Conservation (phyloP, 805 yeast species). For the Saturnispora halmiae region DNA sequence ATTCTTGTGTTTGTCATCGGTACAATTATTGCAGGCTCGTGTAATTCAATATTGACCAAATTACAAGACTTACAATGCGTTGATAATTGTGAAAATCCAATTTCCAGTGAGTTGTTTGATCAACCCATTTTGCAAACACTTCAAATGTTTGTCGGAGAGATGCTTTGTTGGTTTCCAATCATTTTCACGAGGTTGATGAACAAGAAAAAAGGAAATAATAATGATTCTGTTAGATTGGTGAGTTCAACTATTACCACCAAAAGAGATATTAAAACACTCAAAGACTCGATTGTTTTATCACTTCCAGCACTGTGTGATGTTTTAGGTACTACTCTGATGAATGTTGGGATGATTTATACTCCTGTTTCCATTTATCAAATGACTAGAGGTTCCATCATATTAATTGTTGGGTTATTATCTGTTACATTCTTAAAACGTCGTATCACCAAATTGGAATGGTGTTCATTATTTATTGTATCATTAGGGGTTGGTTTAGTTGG, state of each 20-base stretch:
- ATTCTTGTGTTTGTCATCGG: conserved; percentile 34
- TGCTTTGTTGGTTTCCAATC: conserved; percentile 32
- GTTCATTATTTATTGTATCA: conserved; percentile 52
- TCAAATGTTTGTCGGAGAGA: conserved; percentile 76
- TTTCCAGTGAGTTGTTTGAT: conserved; percentile 45
- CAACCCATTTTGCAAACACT: conserved; percentile 74
- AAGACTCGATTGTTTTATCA: conserved; percentile 33
- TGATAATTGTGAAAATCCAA: conserved; percentile 40
- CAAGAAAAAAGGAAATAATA: background rate
- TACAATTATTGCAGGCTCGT: conserved; percentile 58
- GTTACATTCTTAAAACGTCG: conserved; percentile 48
- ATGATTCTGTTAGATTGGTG: conserved; percentile 4
- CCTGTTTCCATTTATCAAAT: conserved; percentile 79
- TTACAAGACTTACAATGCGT: conserved; percentile 72
- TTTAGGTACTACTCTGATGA: conserved; percentile 64
- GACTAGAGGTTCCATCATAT: conserved; percentile 72
- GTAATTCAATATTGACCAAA: conserved; percentile 67
- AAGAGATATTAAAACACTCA: conserved; percentile 15
- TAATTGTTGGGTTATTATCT: conserved; percentile 67
- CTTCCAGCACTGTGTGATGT: conserved; percentile 67
- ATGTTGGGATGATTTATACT: conserved; percentile 61
- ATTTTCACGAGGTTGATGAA: conserved; percentile 9
- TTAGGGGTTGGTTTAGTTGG: conserved; percentile 69
- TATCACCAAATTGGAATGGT: conserved; percentile 59
- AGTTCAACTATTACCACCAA: conserved; percentile 7